phyloP scores from a whole-genome alignment of 202 grass and related monocot genomes.

The Musa balbisiana region DNA sequence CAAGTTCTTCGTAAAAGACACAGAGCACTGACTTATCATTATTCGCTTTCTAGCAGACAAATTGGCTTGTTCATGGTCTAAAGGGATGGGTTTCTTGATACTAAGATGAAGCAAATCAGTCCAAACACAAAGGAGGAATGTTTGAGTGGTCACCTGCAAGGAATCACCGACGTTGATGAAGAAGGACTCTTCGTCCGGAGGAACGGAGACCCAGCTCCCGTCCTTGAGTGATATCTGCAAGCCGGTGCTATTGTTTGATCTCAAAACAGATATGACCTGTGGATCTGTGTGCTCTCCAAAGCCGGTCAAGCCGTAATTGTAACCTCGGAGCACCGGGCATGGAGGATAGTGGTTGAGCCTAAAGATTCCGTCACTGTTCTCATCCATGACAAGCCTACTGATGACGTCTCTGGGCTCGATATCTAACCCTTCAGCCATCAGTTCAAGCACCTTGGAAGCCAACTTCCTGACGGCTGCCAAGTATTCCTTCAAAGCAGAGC shows the following conservation, averaged over 20 bases:
- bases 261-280: constrained; percentile 7
- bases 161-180: constrained; percentile 14
- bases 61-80: too few species aligned
- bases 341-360: constrained; percentile 12
- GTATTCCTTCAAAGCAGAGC: constrained; percentile 6
- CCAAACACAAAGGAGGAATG: too few species aligned
- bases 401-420: neutral
- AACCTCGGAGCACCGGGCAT: neutral
- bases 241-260: constrained; percentile 4
- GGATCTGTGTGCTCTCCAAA: constrained; percentile 18
- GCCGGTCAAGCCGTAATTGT: constrained; percentile 3
- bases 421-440: constrained; percentile 6
- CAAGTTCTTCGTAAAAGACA: too few species aligned
- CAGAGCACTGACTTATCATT: too few species aligned
- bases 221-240: constrained; percentile 14
- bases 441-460: neutral
- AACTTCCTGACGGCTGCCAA: neutral
- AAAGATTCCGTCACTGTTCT: constrained; percentile 11
- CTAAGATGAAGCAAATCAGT: too few species aligned
- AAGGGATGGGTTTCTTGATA: too few species aligned
- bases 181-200: constrained; percentile 6
- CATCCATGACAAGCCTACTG: neutral
- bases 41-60: too few species aligned
- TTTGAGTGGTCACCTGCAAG: constrained; percentile 3
- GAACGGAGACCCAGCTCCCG: constrained; percentile 9